Evolutionary conservation across 192 early-diverging fungal species (phyloP).

Genomic region (Coemansia sp.): DNA sequence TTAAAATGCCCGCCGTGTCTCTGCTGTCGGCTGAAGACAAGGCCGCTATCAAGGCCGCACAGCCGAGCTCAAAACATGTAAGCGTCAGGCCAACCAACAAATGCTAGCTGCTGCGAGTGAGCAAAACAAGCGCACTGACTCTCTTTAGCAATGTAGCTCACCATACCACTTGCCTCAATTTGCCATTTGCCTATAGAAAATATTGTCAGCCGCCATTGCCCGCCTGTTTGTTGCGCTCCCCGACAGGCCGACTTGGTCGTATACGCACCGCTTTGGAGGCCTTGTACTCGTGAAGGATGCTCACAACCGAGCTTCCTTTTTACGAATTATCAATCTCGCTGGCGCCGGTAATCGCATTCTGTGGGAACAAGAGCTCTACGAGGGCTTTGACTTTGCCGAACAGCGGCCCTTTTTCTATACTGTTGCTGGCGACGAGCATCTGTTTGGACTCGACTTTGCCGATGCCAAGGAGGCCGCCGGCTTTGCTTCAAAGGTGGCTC

Average conservation of each 20-base stretch:
- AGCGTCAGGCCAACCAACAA: background rate
- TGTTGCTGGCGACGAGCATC: slow-evolving; percentile 67
- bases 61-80: slow-evolving; percentile 63
- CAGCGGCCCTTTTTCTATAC: slow-evolving; percentile 71
- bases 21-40: slow-evolving; percentile 67
- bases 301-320: slow-evolving; percentile 65
- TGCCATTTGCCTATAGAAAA: slow-evolving; percentile 62
- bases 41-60: slow-evolving; percentile 62
- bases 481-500: slow-evolving; percentile 66
- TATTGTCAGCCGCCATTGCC: slow-evolving; percentile 74
- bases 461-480: slow-evolving; percentile 66
- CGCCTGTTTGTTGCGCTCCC: slow-evolving; percentile 75
- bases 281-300: slow-evolving; percentile 68
- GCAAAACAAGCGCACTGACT: background rate
- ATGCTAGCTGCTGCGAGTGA: background rate
- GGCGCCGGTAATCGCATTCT: slow-evolving; percentile 58
- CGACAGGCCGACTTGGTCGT: slow-evolving; percentile 66
- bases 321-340: slow-evolving; percentile 70
- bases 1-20: slow-evolving; percentile 62
- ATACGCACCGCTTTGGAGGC: slow-evolving; percentile 70
- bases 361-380: slow-evolving; percentile 83
- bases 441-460: slow-evolving; percentile 72
- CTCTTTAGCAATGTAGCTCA: background rate
- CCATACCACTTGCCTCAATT: background rate
- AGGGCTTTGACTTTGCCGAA: slow-evolving; percentile 67